These are phyloP conservation scores for Phytophthora citrophthora DNA, from an alignment of 352 stramenopile species.

Conservation along the genomic window DNA sequence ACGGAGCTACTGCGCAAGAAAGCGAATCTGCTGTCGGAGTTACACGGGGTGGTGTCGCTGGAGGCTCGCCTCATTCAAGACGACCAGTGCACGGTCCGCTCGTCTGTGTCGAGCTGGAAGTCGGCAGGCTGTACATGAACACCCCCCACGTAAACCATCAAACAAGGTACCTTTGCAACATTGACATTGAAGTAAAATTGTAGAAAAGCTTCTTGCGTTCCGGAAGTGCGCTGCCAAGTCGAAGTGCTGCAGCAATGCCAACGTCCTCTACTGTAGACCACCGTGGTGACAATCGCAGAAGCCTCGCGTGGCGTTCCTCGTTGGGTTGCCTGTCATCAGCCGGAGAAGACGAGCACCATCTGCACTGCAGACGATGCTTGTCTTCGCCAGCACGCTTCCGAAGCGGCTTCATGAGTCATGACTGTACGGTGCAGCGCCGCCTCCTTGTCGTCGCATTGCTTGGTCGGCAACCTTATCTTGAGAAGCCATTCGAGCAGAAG, in stretches of 20 bases:
- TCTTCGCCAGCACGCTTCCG: background rate
- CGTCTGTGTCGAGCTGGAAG: constrained; percentile 78
- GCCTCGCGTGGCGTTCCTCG: constrained; percentile 19
- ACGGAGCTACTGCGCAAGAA: constrained; percentile 64
- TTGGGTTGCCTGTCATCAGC: constrained; percentile 12
- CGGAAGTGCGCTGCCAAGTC: no score
- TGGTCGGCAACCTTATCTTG: background rate
- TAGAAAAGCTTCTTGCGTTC: no score
- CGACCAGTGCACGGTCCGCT: constrained; percentile 72
- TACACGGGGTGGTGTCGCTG: constrained; percentile 59
- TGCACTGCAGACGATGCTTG: constrained; percentile 21
- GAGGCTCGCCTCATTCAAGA: constrained; percentile 64
- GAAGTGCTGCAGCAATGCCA: no score
- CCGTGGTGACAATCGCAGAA: constrained; percentile 1
- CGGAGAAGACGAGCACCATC: no score
- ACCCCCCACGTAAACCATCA: no score
- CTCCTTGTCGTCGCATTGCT: constrained; percentile 11
- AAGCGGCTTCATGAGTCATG: background rate
- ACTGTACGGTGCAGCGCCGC: background rate
- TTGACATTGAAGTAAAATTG: no score
- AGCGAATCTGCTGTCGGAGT: constrained; percentile 53
- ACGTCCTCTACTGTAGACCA: background rate
- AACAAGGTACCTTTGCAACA: no score
- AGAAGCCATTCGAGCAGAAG: constrained; percentile 27
- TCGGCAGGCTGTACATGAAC: constrained; percentile 30